phyloP scores from a whole-genome alignment of 768 basidiomycete species.

The Neoboletus brunneissimus region DNA sequence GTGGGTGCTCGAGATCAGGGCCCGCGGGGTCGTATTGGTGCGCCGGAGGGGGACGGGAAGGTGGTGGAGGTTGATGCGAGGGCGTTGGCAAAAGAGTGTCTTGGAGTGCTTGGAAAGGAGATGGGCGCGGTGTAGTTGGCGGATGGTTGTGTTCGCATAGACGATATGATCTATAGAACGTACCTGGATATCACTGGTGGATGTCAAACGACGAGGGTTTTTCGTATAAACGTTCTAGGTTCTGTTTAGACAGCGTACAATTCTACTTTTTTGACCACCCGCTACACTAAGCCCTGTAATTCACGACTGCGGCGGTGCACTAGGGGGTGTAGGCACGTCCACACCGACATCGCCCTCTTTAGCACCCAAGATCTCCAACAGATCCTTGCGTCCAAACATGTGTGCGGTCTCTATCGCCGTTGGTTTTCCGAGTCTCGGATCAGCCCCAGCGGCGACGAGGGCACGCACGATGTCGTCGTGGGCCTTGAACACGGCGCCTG shows the following conservation, averaged over 20 bases:
- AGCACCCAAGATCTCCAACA: conserved; percentile 57
- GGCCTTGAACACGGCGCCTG: conserved; percentile 76
- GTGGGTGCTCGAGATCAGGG: conserved; percentile 8
- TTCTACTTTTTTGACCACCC: background rate
- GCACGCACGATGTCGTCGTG: conserved; percentile 60
- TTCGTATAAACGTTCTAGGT: background rate
- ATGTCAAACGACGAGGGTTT: background rate
- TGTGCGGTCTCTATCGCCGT: conserved; percentile 66
- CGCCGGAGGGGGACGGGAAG: conserved; percentile 15
- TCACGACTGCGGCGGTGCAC: conserved; percentile 5
- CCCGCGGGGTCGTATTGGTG: conserved; percentile 22
- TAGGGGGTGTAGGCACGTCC: conserved; percentile 31
- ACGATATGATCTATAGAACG: background rate
- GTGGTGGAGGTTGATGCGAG: conserved; percentile 62
- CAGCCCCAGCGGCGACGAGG: conserved; percentile 51
- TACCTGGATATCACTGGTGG: background rate
- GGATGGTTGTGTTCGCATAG: too few species aligned
- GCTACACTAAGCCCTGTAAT: background rate
- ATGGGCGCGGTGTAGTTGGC: conserved; percentile 48
- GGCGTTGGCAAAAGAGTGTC: conserved; percentile 59
- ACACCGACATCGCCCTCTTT: conserved; percentile 48
- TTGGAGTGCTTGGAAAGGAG: conserved; percentile 70
- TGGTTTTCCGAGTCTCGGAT: conserved; percentile 64
- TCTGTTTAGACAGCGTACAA: background rate
- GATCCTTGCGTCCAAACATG: conserved; percentile 60